These are phyloP conservation scores for Acaromyces ingoldii DNA, from an alignment of 1,284 basidiomycete species.

Conservation along the genomic window DNA sequence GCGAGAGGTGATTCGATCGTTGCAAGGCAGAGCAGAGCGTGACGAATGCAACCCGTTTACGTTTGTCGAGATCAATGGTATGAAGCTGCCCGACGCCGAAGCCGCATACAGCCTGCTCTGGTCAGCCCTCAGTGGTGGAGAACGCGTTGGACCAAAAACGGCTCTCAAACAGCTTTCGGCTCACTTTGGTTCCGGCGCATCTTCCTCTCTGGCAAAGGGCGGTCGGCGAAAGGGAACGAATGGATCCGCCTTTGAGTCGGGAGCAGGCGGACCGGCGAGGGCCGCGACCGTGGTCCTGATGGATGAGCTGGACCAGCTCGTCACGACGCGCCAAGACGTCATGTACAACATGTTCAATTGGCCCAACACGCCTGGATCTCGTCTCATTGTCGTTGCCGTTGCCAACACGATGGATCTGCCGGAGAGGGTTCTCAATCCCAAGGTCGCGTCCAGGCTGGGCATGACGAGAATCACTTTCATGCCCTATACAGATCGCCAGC, in stretches of 20 bases:
- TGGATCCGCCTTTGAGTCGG: slow-evolving; percentile 12
- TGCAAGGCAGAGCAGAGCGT: slow-evolving; percentile 23
- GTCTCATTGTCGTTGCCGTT: slow-evolving; percentile 89
- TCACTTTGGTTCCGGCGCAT: slow-evolving; percentile 30
- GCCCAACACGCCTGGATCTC: slow-evolving; percentile 81
- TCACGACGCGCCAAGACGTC: slow-evolving; percentile 93
- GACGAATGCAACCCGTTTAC: slow-evolving; percentile 88
- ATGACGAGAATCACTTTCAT: slow-evolving; percentile 92
- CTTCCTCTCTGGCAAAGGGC: too few species aligned
- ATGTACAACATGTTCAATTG: slow-evolving; percentile 99
- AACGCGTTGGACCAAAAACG: slow-evolving; percentile 20
- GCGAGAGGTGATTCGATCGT: slow-evolving; percentile 77
- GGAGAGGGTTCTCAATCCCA: slow-evolving; percentile 82
- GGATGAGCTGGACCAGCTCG: slow-evolving; percentile 95
- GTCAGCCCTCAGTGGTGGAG: slow-evolving; percentile 29
- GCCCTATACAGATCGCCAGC: slow-evolving; percentile 75
- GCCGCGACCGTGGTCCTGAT: slow-evolving; percentile 78
- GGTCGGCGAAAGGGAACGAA: slow-evolving; percentile 17
- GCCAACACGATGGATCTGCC: slow-evolving; percentile 99
- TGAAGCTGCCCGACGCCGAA: slow-evolving; percentile 57
- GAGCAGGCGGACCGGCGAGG: slow-evolving; percentile 17
- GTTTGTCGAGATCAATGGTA: slow-evolving; percentile 96
- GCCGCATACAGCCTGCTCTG: slow-evolving; percentile 47
- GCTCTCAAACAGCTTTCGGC: slow-evolving; percentile 28
- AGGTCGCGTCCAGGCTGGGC: slow-evolving; percentile 88